Conservation (phyloP, 2,329 filamentous ascomycete genomes). For the Hysterium pulicare region DNA sequence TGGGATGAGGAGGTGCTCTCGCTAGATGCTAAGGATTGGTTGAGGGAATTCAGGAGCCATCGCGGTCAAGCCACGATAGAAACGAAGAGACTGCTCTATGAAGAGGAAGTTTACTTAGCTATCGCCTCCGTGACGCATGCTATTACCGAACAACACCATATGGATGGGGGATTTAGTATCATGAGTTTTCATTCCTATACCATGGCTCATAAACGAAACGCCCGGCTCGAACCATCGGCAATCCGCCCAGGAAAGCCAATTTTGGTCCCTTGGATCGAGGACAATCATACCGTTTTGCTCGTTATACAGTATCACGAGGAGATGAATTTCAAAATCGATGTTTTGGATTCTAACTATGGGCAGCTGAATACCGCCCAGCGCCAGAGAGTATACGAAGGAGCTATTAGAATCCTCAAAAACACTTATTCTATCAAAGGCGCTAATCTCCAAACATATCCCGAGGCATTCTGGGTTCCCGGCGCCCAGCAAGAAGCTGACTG, state of each 20-base stretch:
- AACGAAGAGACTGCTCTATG: too few relatives aligned
- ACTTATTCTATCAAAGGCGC: too few relatives aligned
- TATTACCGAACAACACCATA: neutral
- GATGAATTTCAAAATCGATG: neutral
- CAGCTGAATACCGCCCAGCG: too few relatives aligned
- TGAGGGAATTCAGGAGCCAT: too few relatives aligned
- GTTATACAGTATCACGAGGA: neutral
- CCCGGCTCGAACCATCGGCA: neutral
- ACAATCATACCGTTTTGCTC: neutral
- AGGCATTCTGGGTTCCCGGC: neutral
- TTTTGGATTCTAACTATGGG: slow-evolving; percentile 4
- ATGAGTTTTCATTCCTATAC: neutral
- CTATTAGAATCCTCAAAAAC: too few relatives aligned
- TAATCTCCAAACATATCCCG: too few relatives aligned
- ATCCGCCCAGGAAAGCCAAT: neutral
- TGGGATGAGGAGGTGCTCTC: too few relatives aligned
- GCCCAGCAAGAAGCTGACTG: neutral
- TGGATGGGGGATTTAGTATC: neutral
- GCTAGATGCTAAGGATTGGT: too few relatives aligned
- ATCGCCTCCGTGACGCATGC: neutral
- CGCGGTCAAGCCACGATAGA: too few relatives aligned
- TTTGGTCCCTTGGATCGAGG: neutral
- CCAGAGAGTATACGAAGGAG: too few relatives aligned
- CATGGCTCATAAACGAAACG: neutral
- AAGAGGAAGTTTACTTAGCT: neutral